Percentiles rank a stretch among this genome's conserved stretches.
Evolutionary conservation across 306 rosid genomes (phyloP).

Genomic region (Inga leiocalycina): DNA sequence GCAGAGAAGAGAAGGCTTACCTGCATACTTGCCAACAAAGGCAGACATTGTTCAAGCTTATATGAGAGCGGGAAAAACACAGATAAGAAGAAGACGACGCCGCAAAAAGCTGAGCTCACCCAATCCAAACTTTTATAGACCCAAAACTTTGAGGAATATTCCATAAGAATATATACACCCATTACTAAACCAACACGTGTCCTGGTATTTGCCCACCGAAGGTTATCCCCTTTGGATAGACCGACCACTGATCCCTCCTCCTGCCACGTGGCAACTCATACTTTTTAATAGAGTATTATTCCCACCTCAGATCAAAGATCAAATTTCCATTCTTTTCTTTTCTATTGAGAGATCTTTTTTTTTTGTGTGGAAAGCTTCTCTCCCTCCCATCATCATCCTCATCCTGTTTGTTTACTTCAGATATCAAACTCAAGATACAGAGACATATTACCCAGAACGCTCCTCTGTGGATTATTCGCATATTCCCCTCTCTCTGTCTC

Average conservation of each 20-base stretch:
- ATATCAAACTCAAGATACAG: background rate
- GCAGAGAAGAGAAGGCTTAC: constrained; percentile 15
- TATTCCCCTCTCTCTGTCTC: background rate
- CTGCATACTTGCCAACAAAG: constrained; percentile 74
- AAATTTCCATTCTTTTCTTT: background rate
- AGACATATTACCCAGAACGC: background rate
- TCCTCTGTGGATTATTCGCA: constrained; percentile 32
- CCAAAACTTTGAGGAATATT: constrained; percentile 41
- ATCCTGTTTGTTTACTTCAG: background rate
- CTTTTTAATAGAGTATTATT: background rate
- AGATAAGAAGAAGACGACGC: constrained; percentile 26
- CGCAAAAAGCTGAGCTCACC: constrained; percentile 21
- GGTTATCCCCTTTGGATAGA: constrained; percentile 54
- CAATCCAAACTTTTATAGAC: constrained; percentile 44
- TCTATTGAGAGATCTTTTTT: background rate
- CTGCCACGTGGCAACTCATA: constrained; percentile 50
- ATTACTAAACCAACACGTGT: constrained; percentile 46
- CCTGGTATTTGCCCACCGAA: constrained; percentile 46
- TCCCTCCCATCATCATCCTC: constrained; percentile 23
- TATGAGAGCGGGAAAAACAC: constrained; percentile 1
- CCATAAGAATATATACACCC: constrained; percentile 29
- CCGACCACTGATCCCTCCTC: constrained; percentile 53
- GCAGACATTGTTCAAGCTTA: constrained; percentile 59
- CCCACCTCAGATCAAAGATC: background rate
- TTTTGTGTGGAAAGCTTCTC: constrained; percentile 40